Evolutionary conservation across 352 stramenopile genomes (phyloP).

Genomic region (Achlya hypogyna): DNA sequence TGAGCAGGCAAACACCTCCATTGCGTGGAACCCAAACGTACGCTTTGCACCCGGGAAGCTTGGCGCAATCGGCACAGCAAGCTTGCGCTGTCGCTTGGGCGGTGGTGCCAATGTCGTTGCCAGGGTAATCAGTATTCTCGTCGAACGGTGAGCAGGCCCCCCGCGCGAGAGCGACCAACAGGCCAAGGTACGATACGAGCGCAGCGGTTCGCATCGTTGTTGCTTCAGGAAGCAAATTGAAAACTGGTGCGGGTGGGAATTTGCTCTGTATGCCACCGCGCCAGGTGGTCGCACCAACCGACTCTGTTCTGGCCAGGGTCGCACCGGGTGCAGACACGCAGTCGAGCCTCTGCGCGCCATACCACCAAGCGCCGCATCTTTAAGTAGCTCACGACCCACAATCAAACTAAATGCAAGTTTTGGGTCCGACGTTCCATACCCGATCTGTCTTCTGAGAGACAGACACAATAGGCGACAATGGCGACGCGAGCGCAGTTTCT

Average conservation of each 20-base stretch:
- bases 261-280: not conserved
- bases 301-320: too few species aligned
- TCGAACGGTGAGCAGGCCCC: conserved; percentile 2
- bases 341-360: too few species aligned
- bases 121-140: conserved; percentile 25
- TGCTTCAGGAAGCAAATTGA: not conserved
- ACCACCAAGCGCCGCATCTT: too few species aligned
- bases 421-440: too few species aligned
- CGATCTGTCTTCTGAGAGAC: too few species aligned
- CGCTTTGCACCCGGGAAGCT: not conserved
- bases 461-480: too few species aligned
- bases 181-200: not conserved
- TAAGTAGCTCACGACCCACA: too few species aligned
- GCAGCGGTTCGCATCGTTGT: not conserved
- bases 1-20: conserved; percentile 2
- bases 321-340: too few species aligned
- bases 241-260: not conserved
- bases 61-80: conserved; percentile 28
- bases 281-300: too few species aligned
- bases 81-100: conserved; percentile 6
- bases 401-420: too few species aligned
- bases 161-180: not conserved
- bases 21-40: conserved; percentile 3
- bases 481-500: too few species aligned
- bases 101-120: conserved; percentile 27